Evolutionary conservation across 2,329 filamentous ascomycete genomes (phyloP), one percentile per base, ranked within the genome.

Genomic region (Aspergillus tanneri): DNA sequence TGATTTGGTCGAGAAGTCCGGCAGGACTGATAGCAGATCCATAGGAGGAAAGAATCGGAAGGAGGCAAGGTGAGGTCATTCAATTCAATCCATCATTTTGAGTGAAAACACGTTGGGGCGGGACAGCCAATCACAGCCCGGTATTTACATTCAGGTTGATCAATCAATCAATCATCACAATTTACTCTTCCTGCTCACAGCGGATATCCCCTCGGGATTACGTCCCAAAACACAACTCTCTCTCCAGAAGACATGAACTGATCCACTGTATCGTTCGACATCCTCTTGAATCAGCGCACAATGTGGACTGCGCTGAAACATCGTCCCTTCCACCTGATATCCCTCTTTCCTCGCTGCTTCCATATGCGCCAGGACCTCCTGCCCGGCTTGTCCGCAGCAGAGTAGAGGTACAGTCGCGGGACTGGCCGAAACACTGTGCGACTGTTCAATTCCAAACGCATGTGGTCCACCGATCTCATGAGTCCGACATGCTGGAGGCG

Each of bases 1-100:
- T 53, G 80, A 79, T 64, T 81, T 78, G 56, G 81, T 78, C 52
- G 86, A 81, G 66, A 96, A 95, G 71, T 83, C 79, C 61, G 92
- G 90, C 57, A 96, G 81, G 66, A 95, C 83, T 66, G 83, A 81
- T 65, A 86, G 80, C 65, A 97, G 83, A 81, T 97, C 92, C 71
- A 73, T 73, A 61, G 32, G 25, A 30, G 34, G 16, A 27, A 19
- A 22, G 27, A 18, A 30, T 36, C 19, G 34, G 45, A 18, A 10
- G 38, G 45, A 9, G 11, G n/a, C 7, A 39, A 47, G 30, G 18
- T 21, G 46, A 24, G 23, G 18, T 36, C 23, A 32, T 41, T n/a
- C n/a, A n/a, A 19, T 18, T 19, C 22, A 3, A 23, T n/a, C 27
- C n/a, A n/a, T n/a, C n/a, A n/a, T n/a, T n/a, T n/a, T n/a, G n/a